These are phyloP conservation scores for Gracilariopsis chorda DNA, from an alignment of 23 red algal species.

Conservation along the genomic window DNA sequence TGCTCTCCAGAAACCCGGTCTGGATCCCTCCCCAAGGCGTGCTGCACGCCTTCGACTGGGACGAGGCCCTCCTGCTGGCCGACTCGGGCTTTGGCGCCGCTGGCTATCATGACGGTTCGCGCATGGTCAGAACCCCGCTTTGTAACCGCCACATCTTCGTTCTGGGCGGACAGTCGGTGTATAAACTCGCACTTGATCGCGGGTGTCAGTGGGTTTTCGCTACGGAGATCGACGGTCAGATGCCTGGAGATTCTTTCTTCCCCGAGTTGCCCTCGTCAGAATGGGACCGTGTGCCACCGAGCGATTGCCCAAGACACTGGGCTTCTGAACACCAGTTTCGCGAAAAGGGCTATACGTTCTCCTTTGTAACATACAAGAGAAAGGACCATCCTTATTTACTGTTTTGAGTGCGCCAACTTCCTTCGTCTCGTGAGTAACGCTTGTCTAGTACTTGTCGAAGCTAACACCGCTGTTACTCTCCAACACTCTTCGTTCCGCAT, in stretches of 20 bases:
- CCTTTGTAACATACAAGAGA: slow-evolving; percentile 14
- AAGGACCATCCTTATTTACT: background rate
- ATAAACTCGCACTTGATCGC: slow-evolving; percentile 25
- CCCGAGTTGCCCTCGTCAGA: background rate
- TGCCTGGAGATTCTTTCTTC: slow-evolving; percentile 40
- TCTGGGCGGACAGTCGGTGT: slow-evolving; percentile 81
- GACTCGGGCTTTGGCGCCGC: slow-evolving; percentile 43
- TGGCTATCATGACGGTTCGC: slow-evolving; percentile 21
- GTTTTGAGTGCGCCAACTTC: too few relatives aligned
- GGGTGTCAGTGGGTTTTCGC: slow-evolving; percentile 36
- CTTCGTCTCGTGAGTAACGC: too few relatives aligned
- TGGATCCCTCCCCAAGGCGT: slow-evolving; percentile 35
- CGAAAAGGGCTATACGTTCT: background rate
- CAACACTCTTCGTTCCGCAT: slow-evolving; percentile 45
- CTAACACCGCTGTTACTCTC: slow-evolving; percentile 49
- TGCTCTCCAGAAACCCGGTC: slow-evolving; percentile 50
- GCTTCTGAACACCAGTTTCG: background rate
- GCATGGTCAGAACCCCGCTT: background rate
- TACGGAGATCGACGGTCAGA: slow-evolving; percentile 44
- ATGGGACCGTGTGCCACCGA: background rate
- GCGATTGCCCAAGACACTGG: slow-evolving; percentile 19
- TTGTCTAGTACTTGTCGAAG: slow-evolving; percentile 79
- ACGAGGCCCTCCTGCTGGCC: slow-evolving; percentile 50
- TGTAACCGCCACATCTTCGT: slow-evolving; percentile 56
- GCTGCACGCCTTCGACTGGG: slow-evolving; percentile 56